Conservation (phyloP, 176 grass and related monocot species). For the Olyra latifolia region DNA sequence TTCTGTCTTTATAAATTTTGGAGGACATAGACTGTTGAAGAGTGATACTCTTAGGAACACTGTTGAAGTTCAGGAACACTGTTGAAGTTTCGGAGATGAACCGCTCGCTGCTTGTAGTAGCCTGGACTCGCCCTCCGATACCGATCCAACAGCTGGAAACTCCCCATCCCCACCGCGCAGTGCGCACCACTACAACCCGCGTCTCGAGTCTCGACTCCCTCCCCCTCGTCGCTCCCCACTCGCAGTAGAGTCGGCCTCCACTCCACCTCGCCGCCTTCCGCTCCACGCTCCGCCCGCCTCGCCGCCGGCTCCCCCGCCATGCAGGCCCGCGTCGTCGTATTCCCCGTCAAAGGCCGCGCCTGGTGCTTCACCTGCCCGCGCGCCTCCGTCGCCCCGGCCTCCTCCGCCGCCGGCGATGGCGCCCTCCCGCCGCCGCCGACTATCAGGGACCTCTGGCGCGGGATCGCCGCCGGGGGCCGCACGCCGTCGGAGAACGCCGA, state of each 20-base stretch:
- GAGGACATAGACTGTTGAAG: too few species aligned
- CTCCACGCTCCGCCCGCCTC: not conserved
- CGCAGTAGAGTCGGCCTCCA: not conserved
- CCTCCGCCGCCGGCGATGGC: not conserved
- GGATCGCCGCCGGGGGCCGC: slow-evolving; percentile 40
- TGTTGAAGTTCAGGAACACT: too few species aligned
- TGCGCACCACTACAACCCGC: not conserved
- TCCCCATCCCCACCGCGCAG: too few species aligned
- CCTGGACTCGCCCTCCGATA: not conserved
- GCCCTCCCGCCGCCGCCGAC: slow-evolving; percentile 32
- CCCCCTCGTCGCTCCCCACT: not conserved
- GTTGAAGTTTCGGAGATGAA: too few species aligned
- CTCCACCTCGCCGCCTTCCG: not conserved
- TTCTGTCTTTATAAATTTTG: too few species aligned
- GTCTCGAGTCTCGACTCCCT: not conserved
- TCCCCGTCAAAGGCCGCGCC: slow-evolving; percentile 72
- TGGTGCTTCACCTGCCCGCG: slow-evolving; percentile 69
- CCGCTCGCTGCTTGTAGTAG: not conserved
- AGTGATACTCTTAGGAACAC: too few species aligned
- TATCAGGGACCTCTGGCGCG: slow-evolving; percentile 64
- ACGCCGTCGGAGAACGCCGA: slow-evolving; percentile 62
- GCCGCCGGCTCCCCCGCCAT: slow-evolving; percentile 11
- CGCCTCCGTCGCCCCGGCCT: not conserved
- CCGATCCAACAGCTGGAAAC: not conserved
- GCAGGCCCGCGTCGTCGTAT: slow-evolving; percentile 81